Evolutionary conservation across 352 stramenopile species (phyloP), one percentile per base, ranked within the genome.

Genomic region (Phytophthora multivora): DNA sequence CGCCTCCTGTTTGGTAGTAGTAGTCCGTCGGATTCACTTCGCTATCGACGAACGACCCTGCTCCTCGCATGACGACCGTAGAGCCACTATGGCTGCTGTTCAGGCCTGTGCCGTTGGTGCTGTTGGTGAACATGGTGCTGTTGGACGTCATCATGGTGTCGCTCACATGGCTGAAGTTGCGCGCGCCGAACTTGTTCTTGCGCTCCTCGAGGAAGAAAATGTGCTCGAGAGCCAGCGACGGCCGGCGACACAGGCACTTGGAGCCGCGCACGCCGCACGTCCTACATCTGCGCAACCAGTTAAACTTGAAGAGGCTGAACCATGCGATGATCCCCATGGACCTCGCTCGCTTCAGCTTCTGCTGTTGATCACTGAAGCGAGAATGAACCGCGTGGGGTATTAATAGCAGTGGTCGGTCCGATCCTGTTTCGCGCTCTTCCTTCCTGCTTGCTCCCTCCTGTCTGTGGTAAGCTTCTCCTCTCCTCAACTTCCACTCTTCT

Each of bases 131-230:
- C 60, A 51, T 69, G 43, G 75, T 80, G 46, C 56, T 77, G 41
- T 63, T 72, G 36, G 57, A 60, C n/a, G 74, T 75, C 53, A 90
- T 70, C 59, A 86, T 75, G 13, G 80, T 86, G 68, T 92, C 80
- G 66, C 79, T 90, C 47, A 92, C 75, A 62, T 92, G 83, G 63
- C 73, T 87, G 55, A 92, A 92, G 69, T 92, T 92, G 58, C 83
- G 80, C 31, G 68, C 79, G 63, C 80, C 77, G 35, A 76, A 83
- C 66, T 88, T 89, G 68, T 92, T 90, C 77, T 92, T 92, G 55
- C 83, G 79, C 63, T 89, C 83, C 59, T 92, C 83, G 28, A 90
- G 75, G 71, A 85, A 90, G 65, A 91, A 89, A 45, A 92, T 92
- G 53, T 90, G 83, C 54, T 92, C 80, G 15, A 92, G 75, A 60